A percentile compares a stretch with the other conserved stretches of the same genome.
These are phyloP conservation scores for Mycena maculata DNA, from an alignment of 768 basidiomycete species.

Conservation along the genomic window DNA sequence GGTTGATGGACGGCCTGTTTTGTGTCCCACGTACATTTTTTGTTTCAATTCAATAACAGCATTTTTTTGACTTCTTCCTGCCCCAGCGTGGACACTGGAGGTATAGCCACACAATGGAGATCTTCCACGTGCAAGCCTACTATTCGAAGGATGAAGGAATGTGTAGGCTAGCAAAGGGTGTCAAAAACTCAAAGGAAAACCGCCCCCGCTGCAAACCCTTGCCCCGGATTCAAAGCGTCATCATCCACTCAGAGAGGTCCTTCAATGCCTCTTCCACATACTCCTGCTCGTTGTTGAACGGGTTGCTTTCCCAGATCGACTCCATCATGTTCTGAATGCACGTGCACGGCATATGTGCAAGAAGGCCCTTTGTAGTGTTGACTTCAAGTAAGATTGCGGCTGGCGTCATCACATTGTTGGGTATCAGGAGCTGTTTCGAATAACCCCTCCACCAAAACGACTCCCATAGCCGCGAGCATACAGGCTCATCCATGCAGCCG, in stretches of 20 bases:
- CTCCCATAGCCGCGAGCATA: slow-evolving; percentile 12
- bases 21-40: too few species aligned
- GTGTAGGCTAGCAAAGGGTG: too few species aligned
- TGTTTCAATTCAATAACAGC: too few species aligned
- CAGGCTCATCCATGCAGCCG: neutral
- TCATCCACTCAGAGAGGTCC: neutral
- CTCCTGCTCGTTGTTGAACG: neutral
- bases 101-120: too few species aligned
- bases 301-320: neutral
- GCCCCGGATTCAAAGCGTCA: neutral
- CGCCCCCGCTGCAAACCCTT: too few species aligned
- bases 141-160: too few species aligned
- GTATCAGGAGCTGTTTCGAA: slow-evolving; percentile 17
- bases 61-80: too few species aligned
- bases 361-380: neutral
- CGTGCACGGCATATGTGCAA: neutral
- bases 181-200: too few species aligned
- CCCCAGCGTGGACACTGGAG: too few species aligned
- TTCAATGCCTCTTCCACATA: neutral
- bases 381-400: neutral
- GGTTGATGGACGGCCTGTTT: too few species aligned
- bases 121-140: too few species aligned
- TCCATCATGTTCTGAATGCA: neutral
- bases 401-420: slow-evolving; percentile 5
- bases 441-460: slow-evolving; percentile 23